phyloP scores from a whole-genome alignment of 2,329 filamentous ascomycete species.

The Esteya vermicola region DNA sequence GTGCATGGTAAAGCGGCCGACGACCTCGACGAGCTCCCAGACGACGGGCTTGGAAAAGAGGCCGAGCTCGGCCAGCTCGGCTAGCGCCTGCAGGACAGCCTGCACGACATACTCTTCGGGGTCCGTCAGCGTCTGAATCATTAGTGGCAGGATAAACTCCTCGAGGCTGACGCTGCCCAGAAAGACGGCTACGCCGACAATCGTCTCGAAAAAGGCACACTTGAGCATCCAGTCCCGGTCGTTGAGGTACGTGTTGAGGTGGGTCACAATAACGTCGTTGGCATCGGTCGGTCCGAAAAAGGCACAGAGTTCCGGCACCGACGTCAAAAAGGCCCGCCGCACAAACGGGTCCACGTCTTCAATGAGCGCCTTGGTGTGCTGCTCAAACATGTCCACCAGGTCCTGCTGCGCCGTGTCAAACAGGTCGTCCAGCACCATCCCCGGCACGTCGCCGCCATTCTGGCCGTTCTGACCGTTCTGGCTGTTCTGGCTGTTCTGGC shows the following conservation, averaged over 20 bases:
- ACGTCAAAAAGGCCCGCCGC: slow-evolving; percentile 77
- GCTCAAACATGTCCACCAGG: slow-evolving; percentile 70
- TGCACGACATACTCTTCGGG: slow-evolving; percentile 90
- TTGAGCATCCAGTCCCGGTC: slow-evolving; percentile 94
- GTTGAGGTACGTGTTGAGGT: slow-evolving; percentile 94
- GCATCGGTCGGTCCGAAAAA: slow-evolving; percentile 89
- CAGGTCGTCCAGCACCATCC: slow-evolving; percentile 49
- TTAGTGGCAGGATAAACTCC: slow-evolving; percentile 87
- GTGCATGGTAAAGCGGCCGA: slow-evolving; percentile 78
- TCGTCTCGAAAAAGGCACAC: slow-evolving; percentile 90
- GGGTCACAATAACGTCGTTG: slow-evolving; percentile 90
- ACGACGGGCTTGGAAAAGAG: slow-evolving; percentile 71
- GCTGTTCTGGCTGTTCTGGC: no score
- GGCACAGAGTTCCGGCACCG: slow-evolving; percentile 81
- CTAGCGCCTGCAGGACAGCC: slow-evolving; percentile 73
- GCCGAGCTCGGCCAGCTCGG: slow-evolving; percentile 76
- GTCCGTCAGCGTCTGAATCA: slow-evolving; percentile 89
- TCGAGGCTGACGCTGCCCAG: slow-evolving; percentile 81
- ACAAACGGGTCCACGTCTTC: slow-evolving; percentile 80
- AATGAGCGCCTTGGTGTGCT: slow-evolving; percentile 76
- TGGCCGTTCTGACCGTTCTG: no score
- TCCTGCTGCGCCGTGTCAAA: slow-evolving; percentile 81
- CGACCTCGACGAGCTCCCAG: slow-evolving; percentile 77
- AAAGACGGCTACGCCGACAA: slow-evolving; percentile 84
- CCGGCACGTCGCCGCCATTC: background rate